Conservation (phyloP, 345 rosid genomes). For the Eucalyptus decipiens region DNA sequence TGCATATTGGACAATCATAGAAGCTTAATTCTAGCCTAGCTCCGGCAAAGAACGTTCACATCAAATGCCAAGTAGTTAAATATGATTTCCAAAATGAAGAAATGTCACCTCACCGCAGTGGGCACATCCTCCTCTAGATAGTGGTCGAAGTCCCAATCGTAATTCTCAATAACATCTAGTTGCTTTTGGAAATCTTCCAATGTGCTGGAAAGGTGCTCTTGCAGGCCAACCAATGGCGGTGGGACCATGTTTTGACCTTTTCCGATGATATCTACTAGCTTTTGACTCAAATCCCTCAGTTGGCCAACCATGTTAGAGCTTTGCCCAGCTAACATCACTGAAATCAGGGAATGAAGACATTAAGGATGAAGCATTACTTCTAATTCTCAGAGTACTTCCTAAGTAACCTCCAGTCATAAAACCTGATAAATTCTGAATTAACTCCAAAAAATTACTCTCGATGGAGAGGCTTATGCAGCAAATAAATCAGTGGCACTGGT, state of each 20-base stretch:
- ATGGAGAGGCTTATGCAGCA: neutral
- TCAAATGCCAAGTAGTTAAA: neutral
- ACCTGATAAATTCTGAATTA: slow-evolving; percentile 23
- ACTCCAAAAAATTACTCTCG: neutral
- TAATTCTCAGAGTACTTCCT: neutral
- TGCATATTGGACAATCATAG: neutral
- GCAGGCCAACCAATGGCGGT: slow-evolving; percentile 11
- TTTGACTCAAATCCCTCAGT: slow-evolving; percentile 12
- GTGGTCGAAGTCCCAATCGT: slow-evolving; percentile 90
- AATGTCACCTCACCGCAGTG: slow-evolving; percentile 80
- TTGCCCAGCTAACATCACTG: neutral
- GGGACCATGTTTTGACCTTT: slow-evolving; percentile 7
- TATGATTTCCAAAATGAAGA: slow-evolving; percentile 3
- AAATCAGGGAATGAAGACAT: neutral
- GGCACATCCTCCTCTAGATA: slow-evolving; percentile 81
- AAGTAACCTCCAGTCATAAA: slow-evolving; percentile 22
- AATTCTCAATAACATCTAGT: slow-evolving; percentile 45
- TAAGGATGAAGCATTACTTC: neutral
- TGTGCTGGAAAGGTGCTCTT: slow-evolving; percentile 21
- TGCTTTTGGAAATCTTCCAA: slow-evolving; percentile 43
- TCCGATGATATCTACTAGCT: slow-evolving; percentile 7
- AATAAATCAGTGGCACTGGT: neutral
- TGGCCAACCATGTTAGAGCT: slow-evolving; percentile 2
- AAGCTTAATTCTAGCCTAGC: neutral
- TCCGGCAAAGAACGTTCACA: neutral